Conservation (phyloP, 208 protist species). For the Tritrichomonas musculus region DNA sequence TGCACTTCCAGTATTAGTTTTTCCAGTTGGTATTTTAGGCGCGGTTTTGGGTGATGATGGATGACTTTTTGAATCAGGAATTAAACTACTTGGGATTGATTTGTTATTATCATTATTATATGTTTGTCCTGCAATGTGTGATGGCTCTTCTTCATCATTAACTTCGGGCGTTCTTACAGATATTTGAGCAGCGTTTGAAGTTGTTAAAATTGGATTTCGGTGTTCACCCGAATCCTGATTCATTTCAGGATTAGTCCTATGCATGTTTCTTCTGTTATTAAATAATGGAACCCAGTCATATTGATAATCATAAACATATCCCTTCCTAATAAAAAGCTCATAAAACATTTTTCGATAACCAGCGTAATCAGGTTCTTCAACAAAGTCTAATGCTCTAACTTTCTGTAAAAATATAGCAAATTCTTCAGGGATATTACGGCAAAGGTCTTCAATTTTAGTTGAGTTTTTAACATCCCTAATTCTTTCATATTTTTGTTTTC, state of each 20-base stretch:
- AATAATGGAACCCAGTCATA: constrained; percentile 79
- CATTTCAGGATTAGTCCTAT: not conserved
- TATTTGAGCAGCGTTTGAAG: not conserved
- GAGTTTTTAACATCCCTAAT: constrained; percentile 89
- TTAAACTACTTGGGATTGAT: no score
- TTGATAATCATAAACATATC: constrained; percentile 89
- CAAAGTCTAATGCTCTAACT: constrained; percentile 81
- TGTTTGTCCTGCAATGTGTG: not conserved
- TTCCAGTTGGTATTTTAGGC: no score
- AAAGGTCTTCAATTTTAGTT: constrained; percentile 81
- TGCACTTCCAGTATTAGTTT: no score
- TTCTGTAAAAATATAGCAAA: constrained; percentile 95
- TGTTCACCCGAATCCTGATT: not conserved
- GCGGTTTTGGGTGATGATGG: no score
- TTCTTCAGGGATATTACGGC: constrained; percentile 68
- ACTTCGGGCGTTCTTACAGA: not conserved
- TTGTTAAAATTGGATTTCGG: not conserved
- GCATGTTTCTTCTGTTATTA: not conserved
- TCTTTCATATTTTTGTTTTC: constrained; percentile 94
- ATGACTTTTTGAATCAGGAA: no score
- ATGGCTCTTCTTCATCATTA: not conserved
- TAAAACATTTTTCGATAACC: constrained; percentile 81
- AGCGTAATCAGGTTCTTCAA: constrained; percentile 95
- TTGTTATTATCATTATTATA: not conserved
- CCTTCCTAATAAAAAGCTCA: constrained; percentile 87